phyloP scores from a whole-genome alignment of 768 basidiomycete species.

The Tulasnella sp. region DNA sequence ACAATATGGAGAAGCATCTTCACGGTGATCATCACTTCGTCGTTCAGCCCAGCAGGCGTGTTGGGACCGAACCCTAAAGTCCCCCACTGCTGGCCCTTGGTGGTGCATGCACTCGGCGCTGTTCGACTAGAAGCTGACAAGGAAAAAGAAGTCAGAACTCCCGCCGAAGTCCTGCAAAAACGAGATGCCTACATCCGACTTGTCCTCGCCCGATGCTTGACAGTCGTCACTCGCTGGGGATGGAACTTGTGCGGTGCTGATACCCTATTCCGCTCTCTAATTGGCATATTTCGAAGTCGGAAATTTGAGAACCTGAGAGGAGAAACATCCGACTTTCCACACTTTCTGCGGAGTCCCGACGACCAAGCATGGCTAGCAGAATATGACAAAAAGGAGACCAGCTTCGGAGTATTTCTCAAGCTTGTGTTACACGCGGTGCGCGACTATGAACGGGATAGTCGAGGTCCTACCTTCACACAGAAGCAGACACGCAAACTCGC shows the following conservation, averaged over 20 bases:
- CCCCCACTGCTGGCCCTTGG: slow-evolving; percentile 54
- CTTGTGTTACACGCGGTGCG: slow-evolving; percentile 56
- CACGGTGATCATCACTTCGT: slow-evolving; percentile 59
- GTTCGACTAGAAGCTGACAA: slow-evolving; percentile 45
- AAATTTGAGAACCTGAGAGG: slow-evolving; percentile 60
- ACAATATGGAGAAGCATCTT: slow-evolving; percentile 60
- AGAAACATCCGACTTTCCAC: slow-evolving; percentile 54
- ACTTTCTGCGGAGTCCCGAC: slow-evolving; percentile 50
- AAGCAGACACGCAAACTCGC: slow-evolving; percentile 54
- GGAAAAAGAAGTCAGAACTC: slow-evolving; percentile 28
- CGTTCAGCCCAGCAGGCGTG: slow-evolving; percentile 53
- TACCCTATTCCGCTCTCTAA: slow-evolving; percentile 48
- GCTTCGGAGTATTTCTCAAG: slow-evolving; percentile 72
- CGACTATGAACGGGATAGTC: slow-evolving; percentile 21
- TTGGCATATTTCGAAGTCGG: slow-evolving; percentile 63
- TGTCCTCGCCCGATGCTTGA: slow-evolving; percentile 58
- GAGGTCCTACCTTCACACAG: slow-evolving; percentile 24
- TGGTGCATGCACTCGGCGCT: slow-evolving; percentile 42
- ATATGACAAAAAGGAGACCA: slow-evolving; percentile 46
- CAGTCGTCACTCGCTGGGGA: slow-evolving; percentile 62
- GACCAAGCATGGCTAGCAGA: slow-evolving; percentile 37
- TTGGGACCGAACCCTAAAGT: slow-evolving; percentile 32
- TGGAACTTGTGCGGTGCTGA: slow-evolving; percentile 55
- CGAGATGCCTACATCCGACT: slow-evolving; percentile 62
- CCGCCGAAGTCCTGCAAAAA: slow-evolving; percentile 32